These are phyloP conservation scores for Fusarium concolor DNA, from an alignment of 2,329 filamentous ascomycete genomes.

Conservation along the genomic window DNA sequence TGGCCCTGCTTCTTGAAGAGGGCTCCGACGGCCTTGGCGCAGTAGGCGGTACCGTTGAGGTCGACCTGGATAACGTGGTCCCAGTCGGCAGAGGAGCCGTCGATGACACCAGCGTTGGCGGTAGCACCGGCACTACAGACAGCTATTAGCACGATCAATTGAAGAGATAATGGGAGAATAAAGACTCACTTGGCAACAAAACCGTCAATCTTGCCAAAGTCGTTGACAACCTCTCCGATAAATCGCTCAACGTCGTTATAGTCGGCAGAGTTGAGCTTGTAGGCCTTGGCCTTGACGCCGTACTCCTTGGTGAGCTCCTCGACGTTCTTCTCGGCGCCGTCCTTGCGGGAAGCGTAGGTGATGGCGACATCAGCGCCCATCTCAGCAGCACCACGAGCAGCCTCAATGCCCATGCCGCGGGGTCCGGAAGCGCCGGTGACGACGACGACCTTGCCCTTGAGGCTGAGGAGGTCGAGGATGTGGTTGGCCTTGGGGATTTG, in stretches of 20 bases:
- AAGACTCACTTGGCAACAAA: conserved; percentile 78
- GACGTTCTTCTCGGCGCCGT: conserved; percentile 74
- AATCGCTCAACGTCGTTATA: conserved; percentile 63
- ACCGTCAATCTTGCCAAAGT: conserved; percentile 80
- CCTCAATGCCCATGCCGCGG: conserved; percentile 76
- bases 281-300: conserved; percentile 73
- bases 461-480: conserved; percentile 75
- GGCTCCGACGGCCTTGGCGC: conserved; percentile 71
- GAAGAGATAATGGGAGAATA: no score
- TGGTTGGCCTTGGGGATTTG: conserved; percentile 66
- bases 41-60: conserved; percentile 76
- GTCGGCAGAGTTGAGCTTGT: conserved; percentile 69
- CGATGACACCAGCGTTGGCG: conserved; percentile 74
- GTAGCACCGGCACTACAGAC: conserved; percentile 69
- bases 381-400: conserved; percentile 76
- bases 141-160: not conserved
- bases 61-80: conserved; percentile 72
- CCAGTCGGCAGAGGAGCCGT: conserved; percentile 75
- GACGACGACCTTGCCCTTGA: conserved; percentile 79
- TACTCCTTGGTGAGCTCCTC: conserved; percentile 73
- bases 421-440: conserved; percentile 77
- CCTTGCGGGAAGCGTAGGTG: conserved; percentile 78
- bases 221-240: conserved; percentile 72
- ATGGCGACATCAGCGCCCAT: conserved; percentile 77
- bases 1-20: conserved; percentile 73